These are phyloP conservation scores for Aspergillus kassunensis DNA, from an alignment of 495 filamentous ascomycete species.

Conservation along the genomic window DNA sequence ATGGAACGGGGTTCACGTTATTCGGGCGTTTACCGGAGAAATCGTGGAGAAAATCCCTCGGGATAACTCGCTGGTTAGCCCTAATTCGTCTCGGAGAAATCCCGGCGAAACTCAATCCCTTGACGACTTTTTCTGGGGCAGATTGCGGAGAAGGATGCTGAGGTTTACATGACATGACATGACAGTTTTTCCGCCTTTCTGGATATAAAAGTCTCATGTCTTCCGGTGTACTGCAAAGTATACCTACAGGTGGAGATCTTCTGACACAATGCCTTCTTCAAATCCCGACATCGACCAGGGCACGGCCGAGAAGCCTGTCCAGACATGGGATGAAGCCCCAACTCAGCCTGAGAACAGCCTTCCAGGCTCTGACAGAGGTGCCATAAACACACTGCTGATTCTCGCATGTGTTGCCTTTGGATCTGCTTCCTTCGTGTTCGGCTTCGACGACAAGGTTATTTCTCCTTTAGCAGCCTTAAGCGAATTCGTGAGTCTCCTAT, in stretches of 20 bases:
- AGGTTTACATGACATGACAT: too few species aligned
- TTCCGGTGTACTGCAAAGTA: too few species aligned
- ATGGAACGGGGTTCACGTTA: too few species aligned
- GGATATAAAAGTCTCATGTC: not conserved
- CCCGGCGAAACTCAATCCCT: too few species aligned
- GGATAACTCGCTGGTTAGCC: not conserved
- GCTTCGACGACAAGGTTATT: slow-evolving; percentile 41
- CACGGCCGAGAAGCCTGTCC: not conserved
- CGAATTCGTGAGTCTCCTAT: slow-evolving; percentile 27
- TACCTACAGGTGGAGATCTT: too few species aligned
- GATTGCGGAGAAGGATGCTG: too few species aligned
- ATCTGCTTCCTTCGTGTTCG: slow-evolving; percentile 37
- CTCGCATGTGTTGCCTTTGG: slow-evolving; percentile 32
- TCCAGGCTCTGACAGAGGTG: slow-evolving; percentile 9
- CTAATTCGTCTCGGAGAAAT: not conserved
- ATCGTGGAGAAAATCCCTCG: not conserved
- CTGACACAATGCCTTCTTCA: not conserved
- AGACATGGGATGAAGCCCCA: slow-evolving; percentile 16
- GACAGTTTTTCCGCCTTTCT: not conserved
- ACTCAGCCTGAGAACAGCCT: not conserved
- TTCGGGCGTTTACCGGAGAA: too few species aligned
- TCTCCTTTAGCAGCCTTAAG: slow-evolving; percentile 34
- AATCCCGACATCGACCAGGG: not conserved
- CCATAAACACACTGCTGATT: slow-evolving; percentile 28
- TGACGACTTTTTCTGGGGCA: too few species aligned